These are phyloP conservation scores for Peronospora farinosa DNA, from an alignment of 352 stramenopile species.

Conservation along the genomic window DNA sequence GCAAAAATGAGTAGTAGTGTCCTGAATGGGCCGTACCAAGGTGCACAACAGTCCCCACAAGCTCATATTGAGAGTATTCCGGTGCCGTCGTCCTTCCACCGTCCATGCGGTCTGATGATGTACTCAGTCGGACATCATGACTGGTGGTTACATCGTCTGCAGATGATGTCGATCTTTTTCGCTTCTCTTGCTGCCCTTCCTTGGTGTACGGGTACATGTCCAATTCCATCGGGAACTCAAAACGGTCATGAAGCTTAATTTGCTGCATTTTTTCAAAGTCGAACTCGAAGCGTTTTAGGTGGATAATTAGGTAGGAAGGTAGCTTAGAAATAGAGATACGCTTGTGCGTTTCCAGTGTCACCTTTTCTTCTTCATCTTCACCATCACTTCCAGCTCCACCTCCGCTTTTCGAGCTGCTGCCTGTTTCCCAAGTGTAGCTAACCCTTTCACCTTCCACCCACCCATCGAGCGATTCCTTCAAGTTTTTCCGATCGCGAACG, in stretches of 20 bases:
- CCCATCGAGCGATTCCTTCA: constrained; percentile 79
- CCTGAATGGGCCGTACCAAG: constrained; percentile 83
- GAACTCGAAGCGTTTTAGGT: constrained; percentile 94
- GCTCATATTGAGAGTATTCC: constrained; percentile 83
- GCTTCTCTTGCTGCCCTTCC: constrained; percentile 69
- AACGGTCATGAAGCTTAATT: constrained; percentile 90
- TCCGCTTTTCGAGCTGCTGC: constrained; percentile 16
- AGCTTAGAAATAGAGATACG: constrained; percentile 86
- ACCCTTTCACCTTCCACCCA: constrained; percentile 88
- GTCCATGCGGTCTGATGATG: constrained; percentile 18
- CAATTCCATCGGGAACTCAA: constrained; percentile 88
- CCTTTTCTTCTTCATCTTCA: constrained; percentile 49
- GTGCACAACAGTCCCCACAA: constrained; percentile 85
- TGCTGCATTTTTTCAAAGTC: constrained; percentile 92
- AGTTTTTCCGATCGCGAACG: constrained; percentile 80
- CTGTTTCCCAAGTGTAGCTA: constrained; percentile 86
- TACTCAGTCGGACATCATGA: constrained; percentile 27
- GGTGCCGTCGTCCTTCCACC: constrained; percentile 37
- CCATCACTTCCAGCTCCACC: constrained; percentile 21
- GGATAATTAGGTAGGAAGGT: constrained; percentile 88
- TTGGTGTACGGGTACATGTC: constrained; percentile 89
- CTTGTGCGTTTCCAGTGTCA: constrained; percentile 87
- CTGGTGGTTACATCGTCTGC: constrained; percentile 12
- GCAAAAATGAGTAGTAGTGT: constrained; percentile 88
- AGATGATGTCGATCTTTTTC: constrained; percentile 26